Conservation (phyloP, 306 rosid genomes). For the Malus sieversii region DNA sequence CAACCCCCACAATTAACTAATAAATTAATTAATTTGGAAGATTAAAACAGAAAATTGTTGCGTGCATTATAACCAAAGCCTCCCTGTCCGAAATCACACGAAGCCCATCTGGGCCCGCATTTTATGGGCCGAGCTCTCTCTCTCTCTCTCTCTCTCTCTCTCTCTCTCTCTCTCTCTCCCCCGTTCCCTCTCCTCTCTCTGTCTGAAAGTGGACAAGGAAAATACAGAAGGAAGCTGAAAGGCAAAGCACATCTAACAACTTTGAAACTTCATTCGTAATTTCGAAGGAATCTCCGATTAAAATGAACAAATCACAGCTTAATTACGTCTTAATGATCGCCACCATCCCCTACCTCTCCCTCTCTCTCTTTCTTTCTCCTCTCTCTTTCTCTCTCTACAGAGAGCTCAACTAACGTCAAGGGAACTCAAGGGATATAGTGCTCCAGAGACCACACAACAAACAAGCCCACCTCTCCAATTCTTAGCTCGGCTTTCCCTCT, state of each 20-base stretch:
- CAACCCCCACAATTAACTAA: background rate
- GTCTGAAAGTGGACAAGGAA: background rate
- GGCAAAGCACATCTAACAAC: background rate
- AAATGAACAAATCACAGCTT: constrained; percentile 2
- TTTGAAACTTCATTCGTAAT: constrained; percentile 29
- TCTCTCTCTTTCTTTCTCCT: too few relatives aligned
- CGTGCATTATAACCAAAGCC: background rate
- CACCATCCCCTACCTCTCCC: constrained; percentile 21
- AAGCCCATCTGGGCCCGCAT: background rate
- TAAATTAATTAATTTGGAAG: background rate
- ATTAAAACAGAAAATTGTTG: background rate
- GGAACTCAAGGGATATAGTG: background rate
- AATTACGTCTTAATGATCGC: background rate
- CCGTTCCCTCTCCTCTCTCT: background rate
- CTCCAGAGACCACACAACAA: background rate
- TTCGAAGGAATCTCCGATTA: constrained; percentile 50
- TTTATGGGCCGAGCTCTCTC: constrained; percentile 7
- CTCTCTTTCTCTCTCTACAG: background rate
- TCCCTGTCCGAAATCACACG: constrained; percentile 5
- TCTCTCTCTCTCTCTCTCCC: background rate
- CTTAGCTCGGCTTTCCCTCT: constrained; percentile 4
- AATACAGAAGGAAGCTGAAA: background rate
- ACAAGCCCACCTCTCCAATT: background rate
- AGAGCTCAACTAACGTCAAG: background rate
- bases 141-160: background rate